phyloP scores from a whole-genome alignment of 306 rosid species.

The Dicorynia guianensis region DNA sequence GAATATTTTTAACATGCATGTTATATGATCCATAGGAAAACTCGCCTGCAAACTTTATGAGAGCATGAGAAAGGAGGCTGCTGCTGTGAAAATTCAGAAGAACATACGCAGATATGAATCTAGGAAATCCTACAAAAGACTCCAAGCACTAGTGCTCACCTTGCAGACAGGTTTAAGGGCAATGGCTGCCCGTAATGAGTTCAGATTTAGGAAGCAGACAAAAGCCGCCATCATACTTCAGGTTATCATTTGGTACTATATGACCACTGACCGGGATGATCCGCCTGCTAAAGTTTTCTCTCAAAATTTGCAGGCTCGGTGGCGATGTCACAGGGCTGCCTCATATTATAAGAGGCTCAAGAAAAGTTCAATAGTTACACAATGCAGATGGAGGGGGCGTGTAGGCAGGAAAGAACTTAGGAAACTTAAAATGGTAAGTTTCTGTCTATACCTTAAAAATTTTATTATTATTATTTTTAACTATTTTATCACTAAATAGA shows the following conservation, averaged over 20 bases:
- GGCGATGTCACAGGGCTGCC: constrained; percentile 84
- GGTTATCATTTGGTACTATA: constrained; percentile 54
- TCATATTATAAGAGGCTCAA: constrained; percentile 77
- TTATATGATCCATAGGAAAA: constrained; percentile 68
- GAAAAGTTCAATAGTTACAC: constrained; percentile 75
- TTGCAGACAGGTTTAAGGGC: constrained; percentile 91
- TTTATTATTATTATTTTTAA: constrained; percentile 3
- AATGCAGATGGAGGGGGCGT: constrained; percentile 89
- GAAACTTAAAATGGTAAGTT: constrained; percentile 88
- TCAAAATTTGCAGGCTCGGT: constrained; percentile 71
- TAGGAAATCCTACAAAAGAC: constrained; percentile 64
- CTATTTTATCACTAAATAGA: constrained; percentile 16
- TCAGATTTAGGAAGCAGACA: constrained; percentile 74
- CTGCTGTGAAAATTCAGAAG: constrained; percentile 87
- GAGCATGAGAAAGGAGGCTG: constrained; percentile 75
- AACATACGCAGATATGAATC: constrained; percentile 67
- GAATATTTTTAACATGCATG: constrained; percentile 34
- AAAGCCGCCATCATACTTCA: constrained; percentile 81
- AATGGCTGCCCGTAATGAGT: constrained; percentile 76
- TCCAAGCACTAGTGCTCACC: constrained; percentile 64
- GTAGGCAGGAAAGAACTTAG: constrained; percentile 80
- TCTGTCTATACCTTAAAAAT: constrained; percentile 27
- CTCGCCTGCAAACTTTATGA: constrained; percentile 76
- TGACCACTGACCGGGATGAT: constrained; percentile 37
- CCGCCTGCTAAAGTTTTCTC: constrained; percentile 16